These are phyloP conservation scores for Ceratocystis alfenasii DNA, from an alignment of 2,329 filamentous ascomycete genomes.

Conservation along the genomic window DNA sequence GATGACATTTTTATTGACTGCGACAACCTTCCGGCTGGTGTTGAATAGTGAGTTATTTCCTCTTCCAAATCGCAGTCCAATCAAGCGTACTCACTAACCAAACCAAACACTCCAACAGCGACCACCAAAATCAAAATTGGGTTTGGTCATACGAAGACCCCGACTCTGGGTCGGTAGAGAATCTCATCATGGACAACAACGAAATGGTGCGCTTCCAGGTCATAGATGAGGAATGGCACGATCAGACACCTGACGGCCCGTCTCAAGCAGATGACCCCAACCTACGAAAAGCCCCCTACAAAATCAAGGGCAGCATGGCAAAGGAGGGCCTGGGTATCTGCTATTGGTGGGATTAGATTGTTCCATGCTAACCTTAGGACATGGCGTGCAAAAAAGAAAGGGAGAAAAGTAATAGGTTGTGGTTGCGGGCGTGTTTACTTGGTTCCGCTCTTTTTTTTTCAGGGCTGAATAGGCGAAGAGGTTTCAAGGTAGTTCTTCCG, in stretches of 20 bases:
- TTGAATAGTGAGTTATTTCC: conserved; percentile 54
- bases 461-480: conserved; percentile 7
- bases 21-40: conserved; percentile 61
- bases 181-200: conserved; percentile 78
- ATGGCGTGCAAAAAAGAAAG: not conserved
- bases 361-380: not conserved
- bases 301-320: conserved; percentile 54
- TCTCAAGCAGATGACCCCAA: conserved; percentile 49
- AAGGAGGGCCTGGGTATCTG: conserved; percentile 50
- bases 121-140: conserved; percentile 67
- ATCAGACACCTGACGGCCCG: conserved; percentile 64
- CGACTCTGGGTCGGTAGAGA: conserved; percentile 30
- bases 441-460: not conserved
- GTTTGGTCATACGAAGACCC: conserved; percentile 63
- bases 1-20: conserved; percentile 77
- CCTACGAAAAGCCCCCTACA: conserved; percentile 57
- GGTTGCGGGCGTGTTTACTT: not conserved
- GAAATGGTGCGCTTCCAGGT: conserved; percentile 81
- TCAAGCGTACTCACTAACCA: not conserved
- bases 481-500: conserved; percentile 2
- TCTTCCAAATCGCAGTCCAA: not conserved
- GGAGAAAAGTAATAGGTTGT: not conserved
- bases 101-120: conserved; percentile 34
- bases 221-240: conserved; percentile 79
- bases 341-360: conserved; percentile 46